Percentiles rank a stretch among this genome's conserved stretches.
Evolutionary conservation across 345 rosid genomes (phyloP).

Genomic region (Psidium guajava): DNA sequence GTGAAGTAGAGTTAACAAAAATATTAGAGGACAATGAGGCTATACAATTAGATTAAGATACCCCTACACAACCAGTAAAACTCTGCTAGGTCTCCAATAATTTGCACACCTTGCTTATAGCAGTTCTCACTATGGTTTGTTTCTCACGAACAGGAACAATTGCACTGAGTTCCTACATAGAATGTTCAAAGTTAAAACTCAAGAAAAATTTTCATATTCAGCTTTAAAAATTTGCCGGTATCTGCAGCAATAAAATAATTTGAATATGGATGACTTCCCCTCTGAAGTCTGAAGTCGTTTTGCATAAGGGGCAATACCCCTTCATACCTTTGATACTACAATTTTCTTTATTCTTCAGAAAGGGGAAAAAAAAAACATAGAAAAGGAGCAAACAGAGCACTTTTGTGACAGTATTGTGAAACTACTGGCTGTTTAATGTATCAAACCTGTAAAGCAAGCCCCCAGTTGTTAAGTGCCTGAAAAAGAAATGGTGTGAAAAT

Average conservation of each 20-base stretch:
- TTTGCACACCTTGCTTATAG: constrained; percentile 80
- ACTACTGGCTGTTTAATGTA: neutral
- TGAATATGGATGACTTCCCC: neutral
- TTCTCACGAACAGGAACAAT: constrained; percentile 94
- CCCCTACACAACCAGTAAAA: constrained; percentile 6
- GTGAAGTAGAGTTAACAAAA: constrained; percentile 2
- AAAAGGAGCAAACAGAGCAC: neutral
- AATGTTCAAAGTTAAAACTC: constrained; percentile 1
- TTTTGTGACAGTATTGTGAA: neutral
- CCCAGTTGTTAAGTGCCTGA: constrained; percentile 99
- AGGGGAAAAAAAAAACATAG: neutral
- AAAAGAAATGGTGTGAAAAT: constrained; percentile 9
- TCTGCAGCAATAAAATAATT: neutral
- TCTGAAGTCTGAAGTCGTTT: neutral
- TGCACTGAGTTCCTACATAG: constrained; percentile 81
- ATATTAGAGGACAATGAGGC: neutral
- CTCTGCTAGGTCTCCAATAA: neutral
- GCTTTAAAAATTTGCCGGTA: neutral
- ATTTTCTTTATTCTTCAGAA: neutral
- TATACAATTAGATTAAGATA: neutral
- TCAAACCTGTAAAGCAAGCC: constrained; percentile 88
- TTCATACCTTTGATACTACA: neutral
- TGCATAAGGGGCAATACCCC: neutral
- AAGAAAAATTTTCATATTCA: neutral
- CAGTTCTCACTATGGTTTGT: constrained; percentile 82